Evolutionary conservation across 768 basidiomycete species (phyloP).

Genomic region (Cytidiella melzeri): DNA sequence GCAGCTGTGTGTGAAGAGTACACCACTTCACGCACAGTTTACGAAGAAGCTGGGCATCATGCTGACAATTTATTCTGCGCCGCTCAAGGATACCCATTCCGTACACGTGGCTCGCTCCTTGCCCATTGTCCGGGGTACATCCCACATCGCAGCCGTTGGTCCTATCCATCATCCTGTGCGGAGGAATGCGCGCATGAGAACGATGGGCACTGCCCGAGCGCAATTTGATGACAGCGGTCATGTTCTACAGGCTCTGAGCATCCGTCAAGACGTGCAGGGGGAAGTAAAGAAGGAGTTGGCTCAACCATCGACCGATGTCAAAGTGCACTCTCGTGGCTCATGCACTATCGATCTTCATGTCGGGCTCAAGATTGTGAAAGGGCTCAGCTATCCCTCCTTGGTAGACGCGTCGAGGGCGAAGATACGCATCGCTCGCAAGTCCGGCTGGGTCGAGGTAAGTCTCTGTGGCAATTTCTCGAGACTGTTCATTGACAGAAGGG

Average conservation of each 20-base stretch:
- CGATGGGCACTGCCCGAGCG: background rate
- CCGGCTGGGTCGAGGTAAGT: constrained; percentile 4
- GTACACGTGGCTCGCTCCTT: background rate
- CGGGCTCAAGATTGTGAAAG: background rate
- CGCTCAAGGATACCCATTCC: background rate
- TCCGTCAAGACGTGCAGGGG: no score
- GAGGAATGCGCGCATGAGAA: no score
- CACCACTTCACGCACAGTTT: background rate
- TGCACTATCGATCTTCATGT: background rate
- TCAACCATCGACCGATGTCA: background rate
- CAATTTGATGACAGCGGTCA: background rate
- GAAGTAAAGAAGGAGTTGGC: background rate
- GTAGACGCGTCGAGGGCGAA: background rate
- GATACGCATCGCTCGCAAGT: constrained; percentile 2
- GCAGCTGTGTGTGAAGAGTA: background rate
- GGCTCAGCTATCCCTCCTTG: background rate
- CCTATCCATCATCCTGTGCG: background rate
- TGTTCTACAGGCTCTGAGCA: background rate
- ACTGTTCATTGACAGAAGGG: no score
- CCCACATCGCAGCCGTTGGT: background rate
- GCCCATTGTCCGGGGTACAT: background rate
- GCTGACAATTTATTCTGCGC: background rate
- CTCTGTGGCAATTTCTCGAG: no score
- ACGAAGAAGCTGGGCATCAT: constrained; percentile 2
- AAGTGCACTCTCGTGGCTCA: background rate